Evolutionary conservation across 2,329 filamentous ascomycete species (phyloP).

Genomic region (Aspergillus pseudonomiae): DNA sequence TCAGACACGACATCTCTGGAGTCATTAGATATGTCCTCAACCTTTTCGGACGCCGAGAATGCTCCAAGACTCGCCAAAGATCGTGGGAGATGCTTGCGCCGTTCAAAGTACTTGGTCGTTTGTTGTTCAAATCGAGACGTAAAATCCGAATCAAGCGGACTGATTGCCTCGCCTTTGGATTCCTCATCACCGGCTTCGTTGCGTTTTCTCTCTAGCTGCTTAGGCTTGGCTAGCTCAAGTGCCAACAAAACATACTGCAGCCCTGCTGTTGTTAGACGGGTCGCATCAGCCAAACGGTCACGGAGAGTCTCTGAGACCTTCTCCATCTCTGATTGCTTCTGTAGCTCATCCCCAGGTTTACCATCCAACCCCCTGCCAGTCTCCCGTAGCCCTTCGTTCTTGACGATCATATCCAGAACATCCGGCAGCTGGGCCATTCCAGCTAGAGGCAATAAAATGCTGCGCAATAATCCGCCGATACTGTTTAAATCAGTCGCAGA

Average conservation of each 20-base stretch:
- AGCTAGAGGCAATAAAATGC: constrained; percentile 64
- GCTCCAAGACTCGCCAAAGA: constrained; percentile 46
- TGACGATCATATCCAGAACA: constrained; percentile 55
- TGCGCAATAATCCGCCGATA: constrained; percentile 62
- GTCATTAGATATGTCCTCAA: constrained; percentile 31
- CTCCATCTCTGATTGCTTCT: constrained; percentile 24
- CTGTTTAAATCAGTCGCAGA: constrained; percentile 65
- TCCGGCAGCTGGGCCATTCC: constrained; percentile 72
- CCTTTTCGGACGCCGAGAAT: constrained; percentile 32
- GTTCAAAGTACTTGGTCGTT: constrained; percentile 56
- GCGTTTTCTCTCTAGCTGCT: constrained; percentile 29
- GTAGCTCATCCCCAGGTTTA: constrained; percentile 12
- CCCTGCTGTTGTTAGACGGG: constrained; percentile 61
- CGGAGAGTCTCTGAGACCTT: constrained; percentile 32
- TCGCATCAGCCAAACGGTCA: constrained; percentile 61
- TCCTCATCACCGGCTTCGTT: constrained; percentile 52
- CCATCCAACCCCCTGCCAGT: constrained; percentile 2
- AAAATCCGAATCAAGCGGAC: constrained; percentile 62
- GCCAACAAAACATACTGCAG: constrained; percentile 62
- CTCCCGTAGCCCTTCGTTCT: constrained; percentile 24
- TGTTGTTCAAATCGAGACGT: constrained; percentile 55
- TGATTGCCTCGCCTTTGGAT: constrained; percentile 52
- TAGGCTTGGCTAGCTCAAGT: constrained; percentile 47
- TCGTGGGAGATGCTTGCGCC: constrained; percentile 52
- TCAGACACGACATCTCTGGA: constrained; percentile 17